Evolutionary conservation across 768 basidiomycete species (phyloP).

Genomic region (Melanogaster broomeanus): DNA sequence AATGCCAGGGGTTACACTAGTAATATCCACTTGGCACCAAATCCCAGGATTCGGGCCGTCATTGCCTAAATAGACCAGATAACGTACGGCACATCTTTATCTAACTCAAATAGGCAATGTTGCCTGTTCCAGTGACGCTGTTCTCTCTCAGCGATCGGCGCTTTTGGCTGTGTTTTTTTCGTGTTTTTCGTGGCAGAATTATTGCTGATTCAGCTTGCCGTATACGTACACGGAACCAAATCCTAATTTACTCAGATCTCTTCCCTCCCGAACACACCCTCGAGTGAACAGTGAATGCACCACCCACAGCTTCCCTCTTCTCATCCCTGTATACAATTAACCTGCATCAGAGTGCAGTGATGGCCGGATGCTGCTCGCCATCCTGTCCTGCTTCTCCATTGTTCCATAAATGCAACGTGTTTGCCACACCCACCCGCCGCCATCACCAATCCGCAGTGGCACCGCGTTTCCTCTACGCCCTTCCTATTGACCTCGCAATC

Average conservation of each 20-base stretch:
- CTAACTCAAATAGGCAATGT: constrained; percentile 33
- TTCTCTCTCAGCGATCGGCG: constrained; percentile 33
- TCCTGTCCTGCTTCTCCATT: background rate
- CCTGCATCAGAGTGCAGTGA: constrained; percentile 15
- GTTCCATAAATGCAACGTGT: constrained; percentile 18
- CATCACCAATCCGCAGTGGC: constrained; percentile 17
- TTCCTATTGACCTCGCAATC: background rate
- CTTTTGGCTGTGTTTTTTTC: constrained; percentile 21
- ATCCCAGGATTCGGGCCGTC: constrained; percentile 18
- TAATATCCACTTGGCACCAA: constrained; percentile 25
- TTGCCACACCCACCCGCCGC: constrained; percentile 5
- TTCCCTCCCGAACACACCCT: background rate
- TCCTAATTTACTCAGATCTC: background rate
- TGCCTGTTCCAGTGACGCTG: constrained; percentile 33
- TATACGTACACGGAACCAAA: background rate
- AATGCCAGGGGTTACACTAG: too few species aligned
- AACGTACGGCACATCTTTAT: constrained; percentile 33
- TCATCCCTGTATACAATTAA: background rate
- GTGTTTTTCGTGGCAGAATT: constrained; percentile 21
- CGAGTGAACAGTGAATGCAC: background rate
- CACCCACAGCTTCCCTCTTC: constrained; percentile 10
- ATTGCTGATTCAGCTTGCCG: constrained; percentile 26
- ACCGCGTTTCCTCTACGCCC: constrained; percentile 23
- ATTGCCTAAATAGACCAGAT: constrained; percentile 24
- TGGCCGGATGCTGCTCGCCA: background rate